phyloP scores from a whole-genome alignment of 1,284 basidiomycete genomes.

The Meira miltonrushii region DNA sequence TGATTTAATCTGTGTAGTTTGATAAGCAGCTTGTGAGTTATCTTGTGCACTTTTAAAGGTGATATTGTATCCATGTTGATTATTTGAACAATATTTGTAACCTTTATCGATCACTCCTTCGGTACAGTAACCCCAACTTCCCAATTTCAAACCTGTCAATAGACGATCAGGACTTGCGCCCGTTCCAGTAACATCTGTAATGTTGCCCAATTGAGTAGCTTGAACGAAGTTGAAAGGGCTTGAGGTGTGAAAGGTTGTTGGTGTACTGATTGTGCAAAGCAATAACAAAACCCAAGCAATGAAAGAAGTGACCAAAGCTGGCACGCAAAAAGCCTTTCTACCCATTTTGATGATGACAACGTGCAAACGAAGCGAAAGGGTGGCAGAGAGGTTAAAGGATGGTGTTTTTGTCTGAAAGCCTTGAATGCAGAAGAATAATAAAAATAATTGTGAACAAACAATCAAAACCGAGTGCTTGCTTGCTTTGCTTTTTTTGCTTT shows the following conservation, averaged over 20 bases:
- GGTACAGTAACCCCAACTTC: constrained; percentile 14
- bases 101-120: constrained; percentile 2
- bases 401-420: constrained; percentile 1
- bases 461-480: too few relatives aligned
- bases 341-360: constrained; percentile 1
- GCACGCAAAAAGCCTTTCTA: constrained; percentile 11
- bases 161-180: constrained; percentile 1
- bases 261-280: constrained; percentile 11
- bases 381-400: neutral
- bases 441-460: too few relatives aligned
- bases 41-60: neutral
- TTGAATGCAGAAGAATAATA: neutral
- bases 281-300: constrained; percentile 11
- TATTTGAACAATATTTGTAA: constrained; percentile 11
- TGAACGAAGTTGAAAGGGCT: constrained; percentile 10
- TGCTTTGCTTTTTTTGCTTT: too few relatives aligned
- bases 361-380: neutral
- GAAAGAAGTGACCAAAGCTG: constrained; percentile 11
- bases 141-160: constrained; percentile 5
- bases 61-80: constrained; percentile 7
- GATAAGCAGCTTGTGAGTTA: neutral
- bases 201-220: neutral
- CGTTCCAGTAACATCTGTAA: neutral
- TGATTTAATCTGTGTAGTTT: constrained; percentile 1
- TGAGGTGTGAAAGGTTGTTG: neutral